These are phyloP conservation scores for Leccinum broughii DNA, from an alignment of 768 basidiomycete genomes.

Conservation along the genomic window DNA sequence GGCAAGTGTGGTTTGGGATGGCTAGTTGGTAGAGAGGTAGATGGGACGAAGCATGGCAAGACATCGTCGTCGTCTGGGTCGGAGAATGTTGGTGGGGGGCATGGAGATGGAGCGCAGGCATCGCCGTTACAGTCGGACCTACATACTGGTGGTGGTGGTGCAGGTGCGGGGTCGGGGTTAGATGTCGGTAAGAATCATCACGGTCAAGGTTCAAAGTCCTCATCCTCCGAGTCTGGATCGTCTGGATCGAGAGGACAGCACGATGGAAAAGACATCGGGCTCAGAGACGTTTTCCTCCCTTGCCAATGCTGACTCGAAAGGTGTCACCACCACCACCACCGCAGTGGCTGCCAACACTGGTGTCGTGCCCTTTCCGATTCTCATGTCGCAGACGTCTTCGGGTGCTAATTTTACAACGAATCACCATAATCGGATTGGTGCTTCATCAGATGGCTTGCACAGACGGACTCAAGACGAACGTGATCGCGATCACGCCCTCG, in stretches of 20 bases:
- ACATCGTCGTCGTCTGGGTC: neutral
- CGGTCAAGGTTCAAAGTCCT: neutral
- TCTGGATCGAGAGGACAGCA: slow-evolving; percentile 1
- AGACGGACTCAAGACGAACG: too few relatives aligned
- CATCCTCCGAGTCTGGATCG: neutral
- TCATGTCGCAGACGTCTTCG: slow-evolving; percentile 10
- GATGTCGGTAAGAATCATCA: slow-evolving; percentile 5
- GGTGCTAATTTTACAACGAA: neutral
- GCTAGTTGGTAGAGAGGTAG: slow-evolving; percentile 18
- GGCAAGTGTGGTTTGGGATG: slow-evolving; percentile 9
- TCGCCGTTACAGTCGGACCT: neutral
- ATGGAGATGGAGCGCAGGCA: slow-evolving; percentile 1
- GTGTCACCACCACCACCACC: neutral
- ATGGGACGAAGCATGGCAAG: neutral
- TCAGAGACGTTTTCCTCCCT: neutral
- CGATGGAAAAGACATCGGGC: neutral
- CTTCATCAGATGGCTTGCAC: too few relatives aligned
- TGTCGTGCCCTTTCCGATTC: slow-evolving; percentile 21
- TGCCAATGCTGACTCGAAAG: neutral
- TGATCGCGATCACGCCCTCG: too few relatives aligned
- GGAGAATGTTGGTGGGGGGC: slow-evolving; percentile 12
- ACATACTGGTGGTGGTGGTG: neutral
- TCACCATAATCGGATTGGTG: too few relatives aligned
- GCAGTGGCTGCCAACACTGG: neutral
- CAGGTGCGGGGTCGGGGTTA: neutral